Conservation (phyloP, 2,329 filamentous ascomycete species). For the Scedosporium apiospermum region DNA sequence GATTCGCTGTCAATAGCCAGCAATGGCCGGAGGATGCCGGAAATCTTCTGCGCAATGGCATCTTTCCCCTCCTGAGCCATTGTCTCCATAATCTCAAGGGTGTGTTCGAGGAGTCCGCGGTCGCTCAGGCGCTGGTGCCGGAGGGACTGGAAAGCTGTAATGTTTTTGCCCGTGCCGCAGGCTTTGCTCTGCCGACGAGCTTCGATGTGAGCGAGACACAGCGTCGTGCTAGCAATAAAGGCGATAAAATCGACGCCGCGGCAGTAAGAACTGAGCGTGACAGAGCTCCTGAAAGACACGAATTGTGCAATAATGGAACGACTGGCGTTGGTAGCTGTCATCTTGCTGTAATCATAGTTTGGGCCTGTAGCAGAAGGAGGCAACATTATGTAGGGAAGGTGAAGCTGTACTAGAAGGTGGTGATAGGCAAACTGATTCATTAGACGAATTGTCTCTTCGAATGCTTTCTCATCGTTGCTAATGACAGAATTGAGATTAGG, state of each 20-base stretch:
- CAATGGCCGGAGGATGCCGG: constrained; percentile 21
- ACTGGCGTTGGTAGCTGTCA: constrained; percentile 25
- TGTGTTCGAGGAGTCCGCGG: constrained; percentile 27
- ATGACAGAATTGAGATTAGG: constrained; percentile 12
- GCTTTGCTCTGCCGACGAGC: constrained; percentile 12
- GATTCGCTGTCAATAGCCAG: constrained; percentile 21
- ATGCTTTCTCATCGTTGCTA: constrained; percentile 12
- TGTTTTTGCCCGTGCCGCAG: not conserved
- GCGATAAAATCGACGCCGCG: constrained; percentile 27
- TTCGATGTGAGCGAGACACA: constrained; percentile 27
- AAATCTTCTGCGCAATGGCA: constrained; percentile 18
- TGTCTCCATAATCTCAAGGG: constrained; percentile 23
- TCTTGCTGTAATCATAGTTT: constrained; percentile 21
- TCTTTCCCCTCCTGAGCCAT: constrained; percentile 18
- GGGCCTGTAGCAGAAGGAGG: constrained; percentile 9
- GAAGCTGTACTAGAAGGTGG: constrained; percentile 26
- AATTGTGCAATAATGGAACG: constrained; percentile 28
- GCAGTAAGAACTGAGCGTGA: constrained; percentile 19
- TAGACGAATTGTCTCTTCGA: constrained; percentile 21
- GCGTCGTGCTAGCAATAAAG: constrained; percentile 24
- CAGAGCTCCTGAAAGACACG: constrained; percentile 21
- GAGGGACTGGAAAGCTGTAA: constrained; percentile 17
- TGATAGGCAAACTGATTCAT: constrained; percentile 27
- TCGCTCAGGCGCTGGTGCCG: constrained; percentile 28
- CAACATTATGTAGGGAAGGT: constrained; percentile 28